phyloP scores from a whole-genome alignment of 2,329 filamentous ascomycete genomes.

The Pseudogymnoascus sp. region DNA sequence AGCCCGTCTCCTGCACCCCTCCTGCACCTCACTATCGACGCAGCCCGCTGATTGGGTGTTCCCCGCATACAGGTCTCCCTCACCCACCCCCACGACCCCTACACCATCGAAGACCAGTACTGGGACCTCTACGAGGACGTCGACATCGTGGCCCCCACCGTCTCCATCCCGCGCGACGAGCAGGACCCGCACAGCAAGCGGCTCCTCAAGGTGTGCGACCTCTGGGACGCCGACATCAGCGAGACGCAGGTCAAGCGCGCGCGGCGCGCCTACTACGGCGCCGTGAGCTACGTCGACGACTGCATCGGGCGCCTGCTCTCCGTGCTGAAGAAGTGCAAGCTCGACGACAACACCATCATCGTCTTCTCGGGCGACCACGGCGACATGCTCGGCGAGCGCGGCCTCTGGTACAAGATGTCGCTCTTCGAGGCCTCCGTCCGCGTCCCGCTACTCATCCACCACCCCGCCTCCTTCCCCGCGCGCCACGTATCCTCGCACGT shows the following conservation, averaged over 20 bases:
- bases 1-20: neutral
- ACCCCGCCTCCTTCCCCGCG: constrained; percentile 65
- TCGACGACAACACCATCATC: constrained; percentile 80
- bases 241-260: constrained; percentile 81
- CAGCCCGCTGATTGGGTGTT: neutral
- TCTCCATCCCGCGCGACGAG: constrained; percentile 69
- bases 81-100: constrained; percentile 90
- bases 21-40: neutral
- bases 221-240: constrained; percentile 75
- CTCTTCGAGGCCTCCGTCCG: constrained; percentile 90
- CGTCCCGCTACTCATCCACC: constrained; percentile 77
- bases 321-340: constrained; percentile 67
- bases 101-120: constrained; percentile 87
- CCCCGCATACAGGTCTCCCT: constrained; percentile 55
- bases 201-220: constrained; percentile 75
- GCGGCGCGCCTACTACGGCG: constrained; percentile 82
- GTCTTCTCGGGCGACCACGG: constrained; percentile 92
- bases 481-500: constrained; percentile 76
- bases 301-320: constrained; percentile 76
- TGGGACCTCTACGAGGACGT: constrained; percentile 89
- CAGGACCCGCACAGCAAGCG: constrained; percentile 83
- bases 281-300: constrained; percentile 89
- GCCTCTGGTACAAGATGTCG: constrained; percentile 96
- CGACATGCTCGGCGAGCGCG: constrained; percentile 90
- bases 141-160: constrained; percentile 74